A percentile compares a stretch with the other conserved stretches of the same genome.
Evolutionary conservation across 1,284 basidiomycete genomes (phyloP).

Genomic region (Rhodotorula sp.): DNA sequence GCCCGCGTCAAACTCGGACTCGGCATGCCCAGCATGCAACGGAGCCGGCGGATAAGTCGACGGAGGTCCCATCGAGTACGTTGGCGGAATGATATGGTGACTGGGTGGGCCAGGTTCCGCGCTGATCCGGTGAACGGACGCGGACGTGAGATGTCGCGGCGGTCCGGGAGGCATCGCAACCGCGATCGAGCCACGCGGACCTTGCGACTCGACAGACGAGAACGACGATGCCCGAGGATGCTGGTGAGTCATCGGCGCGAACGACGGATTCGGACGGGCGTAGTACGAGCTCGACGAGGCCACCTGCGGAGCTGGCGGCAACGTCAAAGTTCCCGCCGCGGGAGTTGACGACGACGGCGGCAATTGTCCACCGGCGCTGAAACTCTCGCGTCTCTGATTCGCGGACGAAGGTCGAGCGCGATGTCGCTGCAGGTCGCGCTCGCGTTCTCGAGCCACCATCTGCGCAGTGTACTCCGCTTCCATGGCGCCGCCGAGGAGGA

Average conservation of each 20-base stretch:
- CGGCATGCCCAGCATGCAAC: neutral
- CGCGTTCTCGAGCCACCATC: neutral
- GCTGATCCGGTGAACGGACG: neutral
- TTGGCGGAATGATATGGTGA: neutral
- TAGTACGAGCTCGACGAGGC: conserved; percentile 16
- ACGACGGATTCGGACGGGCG: conserved; percentile 13
- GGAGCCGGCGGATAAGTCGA: neutral
- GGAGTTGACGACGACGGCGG: neutral
- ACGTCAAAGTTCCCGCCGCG: conserved; percentile 5
- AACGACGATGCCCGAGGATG: neutral
- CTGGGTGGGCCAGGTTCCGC: neutral
- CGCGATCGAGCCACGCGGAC: neutral
- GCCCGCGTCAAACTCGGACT: neutral
- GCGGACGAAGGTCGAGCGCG: neutral
- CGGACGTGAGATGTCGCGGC: neutral
- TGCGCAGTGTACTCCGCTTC: conserved; percentile 16
- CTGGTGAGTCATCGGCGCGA: neutral
- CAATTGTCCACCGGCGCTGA: neutral
- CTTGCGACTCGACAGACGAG: neutral
- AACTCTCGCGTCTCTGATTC: neutral
- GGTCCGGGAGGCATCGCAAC: neutral
- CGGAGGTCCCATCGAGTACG: neutral
- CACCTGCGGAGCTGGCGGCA: too few species aligned
- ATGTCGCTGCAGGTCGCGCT: conserved; percentile 1
- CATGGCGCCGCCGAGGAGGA: conserved; percentile 25